These are phyloP conservation scores for Nemania serpens DNA, from an alignment of 2,329 filamentous ascomycete species.

Conservation along the genomic window DNA sequence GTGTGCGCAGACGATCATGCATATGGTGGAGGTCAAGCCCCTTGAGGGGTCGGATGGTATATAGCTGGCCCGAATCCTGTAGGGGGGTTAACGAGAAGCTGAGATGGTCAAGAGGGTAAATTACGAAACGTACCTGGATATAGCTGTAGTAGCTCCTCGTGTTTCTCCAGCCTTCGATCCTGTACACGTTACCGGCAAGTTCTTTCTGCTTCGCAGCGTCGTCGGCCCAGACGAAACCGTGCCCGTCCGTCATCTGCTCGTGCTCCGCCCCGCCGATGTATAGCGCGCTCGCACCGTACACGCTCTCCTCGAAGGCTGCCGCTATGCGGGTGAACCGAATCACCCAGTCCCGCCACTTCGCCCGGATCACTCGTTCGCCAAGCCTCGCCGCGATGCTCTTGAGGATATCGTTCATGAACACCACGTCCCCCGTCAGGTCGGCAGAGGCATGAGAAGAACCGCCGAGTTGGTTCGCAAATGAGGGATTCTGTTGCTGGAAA, in stretches of 20 bases:
- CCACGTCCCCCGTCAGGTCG: constrained; percentile 83
- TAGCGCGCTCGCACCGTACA: constrained; percentile 90
- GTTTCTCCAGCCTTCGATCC: constrained; percentile 96
- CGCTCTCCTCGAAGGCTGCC: constrained; percentile 91
- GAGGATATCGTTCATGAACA: constrained; percentile 86
- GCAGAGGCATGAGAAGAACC: constrained; percentile 37
- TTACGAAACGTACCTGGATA: constrained; percentile 68
- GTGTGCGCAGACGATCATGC: constrained; percentile 84
- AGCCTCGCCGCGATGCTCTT: constrained; percentile 83
- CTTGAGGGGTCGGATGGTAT: constrained; percentile 70
- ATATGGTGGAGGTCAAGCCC: constrained; percentile 89
- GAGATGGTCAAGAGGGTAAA: neutral
- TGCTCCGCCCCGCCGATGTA: constrained; percentile 80
- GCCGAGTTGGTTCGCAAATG: constrained; percentile 56
- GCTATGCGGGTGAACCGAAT: constrained; percentile 90
- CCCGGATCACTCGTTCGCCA: constrained; percentile 86
- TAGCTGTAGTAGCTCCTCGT: constrained; percentile 95
- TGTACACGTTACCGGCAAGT: constrained; percentile 85
- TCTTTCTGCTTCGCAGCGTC: constrained; percentile 81
- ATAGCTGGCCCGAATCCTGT: constrained; percentile 68
- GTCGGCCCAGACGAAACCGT: constrained; percentile 95
- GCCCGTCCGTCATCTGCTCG: constrained; percentile 67
- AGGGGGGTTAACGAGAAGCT: constrained; percentile 40
- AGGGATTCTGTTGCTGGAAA: constrained; percentile 80
- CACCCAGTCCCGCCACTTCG: constrained; percentile 96